These are phyloP conservation scores for Jacaranda mimosifolia DNA, from an alignment of 257 asterid species.

Conservation along the genomic window DNA sequence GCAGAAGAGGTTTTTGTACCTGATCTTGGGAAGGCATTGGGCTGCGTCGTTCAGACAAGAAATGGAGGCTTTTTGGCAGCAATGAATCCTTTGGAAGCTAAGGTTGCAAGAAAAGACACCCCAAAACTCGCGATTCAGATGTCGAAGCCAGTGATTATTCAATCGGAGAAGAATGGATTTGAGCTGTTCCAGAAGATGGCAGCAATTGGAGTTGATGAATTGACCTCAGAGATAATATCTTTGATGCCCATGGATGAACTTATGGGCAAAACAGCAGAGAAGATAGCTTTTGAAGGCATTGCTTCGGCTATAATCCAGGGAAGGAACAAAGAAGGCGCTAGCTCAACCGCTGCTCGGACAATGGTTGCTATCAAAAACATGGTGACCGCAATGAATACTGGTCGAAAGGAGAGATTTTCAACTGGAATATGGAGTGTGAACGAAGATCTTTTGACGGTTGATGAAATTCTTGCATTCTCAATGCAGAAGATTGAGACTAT, in stretches of 20 bases:
- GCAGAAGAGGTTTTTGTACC: conserved; percentile 53
- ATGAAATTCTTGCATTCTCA: conserved; percentile 69
- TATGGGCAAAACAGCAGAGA: conserved; percentile 86
- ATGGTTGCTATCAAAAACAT: conserved; percentile 73
- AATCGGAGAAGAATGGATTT: conserved; percentile 56
- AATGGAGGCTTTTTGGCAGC: conserved; percentile 89
- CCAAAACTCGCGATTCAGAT: conserved; percentile 92
- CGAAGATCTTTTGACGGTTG: conserved; percentile 65
- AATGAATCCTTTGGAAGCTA: conserved; percentile 67
- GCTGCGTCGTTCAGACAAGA: conserved; percentile 84
- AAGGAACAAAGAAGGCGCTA: conserved; percentile 80
- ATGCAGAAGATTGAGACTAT: conserved; percentile 82
- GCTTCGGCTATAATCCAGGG: conserved; percentile 87
- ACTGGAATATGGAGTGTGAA: conserved; percentile 81
- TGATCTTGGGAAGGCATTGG: conserved; percentile 91
- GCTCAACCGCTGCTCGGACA: conserved; percentile 85
- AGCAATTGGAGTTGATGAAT: conserved; percentile 65
- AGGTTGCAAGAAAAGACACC: conserved; percentile 54
- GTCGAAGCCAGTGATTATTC: conserved; percentile 71
- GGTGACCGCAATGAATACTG: conserved; percentile 66
- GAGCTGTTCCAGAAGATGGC: conserved; percentile 83
- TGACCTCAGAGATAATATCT: conserved; percentile 62
- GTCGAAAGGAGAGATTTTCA: conserved; percentile 68
- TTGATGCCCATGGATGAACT: conserved; percentile 89
- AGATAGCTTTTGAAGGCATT: conserved; percentile 94